Percentiles rank a stretch among this genome's conserved stretches.
These are phyloP conservation scores for Lenzites betulinus DNA, from an alignment of 768 basidiomycete species.

Conservation along the genomic window DNA sequence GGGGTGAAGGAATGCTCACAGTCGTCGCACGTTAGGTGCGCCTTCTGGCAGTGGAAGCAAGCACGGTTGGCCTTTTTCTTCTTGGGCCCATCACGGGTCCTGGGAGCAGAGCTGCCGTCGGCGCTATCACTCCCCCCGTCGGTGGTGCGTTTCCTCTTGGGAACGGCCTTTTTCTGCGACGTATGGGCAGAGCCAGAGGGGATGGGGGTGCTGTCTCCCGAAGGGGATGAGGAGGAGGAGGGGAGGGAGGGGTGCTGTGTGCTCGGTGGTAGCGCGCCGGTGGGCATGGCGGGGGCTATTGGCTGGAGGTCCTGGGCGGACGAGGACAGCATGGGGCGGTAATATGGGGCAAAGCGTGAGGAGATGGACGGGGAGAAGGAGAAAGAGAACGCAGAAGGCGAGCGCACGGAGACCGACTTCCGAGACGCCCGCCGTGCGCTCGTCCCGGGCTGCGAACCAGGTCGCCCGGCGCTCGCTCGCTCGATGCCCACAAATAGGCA, in stretches of 20 bases:
- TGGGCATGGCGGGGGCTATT: slow-evolving; percentile 13
- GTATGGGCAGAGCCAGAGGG: slow-evolving; percentile 26
- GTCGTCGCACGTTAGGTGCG: slow-evolving; percentile 98
- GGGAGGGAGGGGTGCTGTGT: slow-evolving; percentile 25
- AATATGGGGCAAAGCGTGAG: not conserved
- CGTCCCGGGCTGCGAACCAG: not conserved
- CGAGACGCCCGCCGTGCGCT: slow-evolving; percentile 7
- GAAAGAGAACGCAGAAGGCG: not conserved
- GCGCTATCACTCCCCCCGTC: slow-evolving; percentile 58
- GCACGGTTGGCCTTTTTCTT: slow-evolving; percentile 96
- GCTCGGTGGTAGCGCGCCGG: slow-evolving; percentile 14
- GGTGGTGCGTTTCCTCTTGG: slow-evolving; percentile 65
- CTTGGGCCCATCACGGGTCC: slow-evolving; percentile 76
- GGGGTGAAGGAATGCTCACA: slow-evolving; percentile 53
- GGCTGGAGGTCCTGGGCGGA: slow-evolving; percentile 8
- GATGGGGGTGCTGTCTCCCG: slow-evolving; percentile 26
- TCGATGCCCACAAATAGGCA: slow-evolving; percentile 5
- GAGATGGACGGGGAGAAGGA: slow-evolving; percentile 10
- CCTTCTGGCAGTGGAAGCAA: slow-evolving; percentile 95
- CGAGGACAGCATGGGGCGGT: slow-evolving; percentile 18
- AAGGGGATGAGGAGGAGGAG: slow-evolving; percentile 30
- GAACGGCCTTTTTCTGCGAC: slow-evolving; percentile 42
- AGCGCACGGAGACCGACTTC: not conserved
- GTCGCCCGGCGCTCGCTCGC: slow-evolving; percentile 6
- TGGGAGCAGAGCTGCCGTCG: slow-evolving; percentile 45